A percentile compares a stretch with the other conserved stretches of the same genome.
phyloP scores from a whole-genome alignment of 2,329 filamentous ascomycete species.

The Colletotrichum sp. region DNA sequence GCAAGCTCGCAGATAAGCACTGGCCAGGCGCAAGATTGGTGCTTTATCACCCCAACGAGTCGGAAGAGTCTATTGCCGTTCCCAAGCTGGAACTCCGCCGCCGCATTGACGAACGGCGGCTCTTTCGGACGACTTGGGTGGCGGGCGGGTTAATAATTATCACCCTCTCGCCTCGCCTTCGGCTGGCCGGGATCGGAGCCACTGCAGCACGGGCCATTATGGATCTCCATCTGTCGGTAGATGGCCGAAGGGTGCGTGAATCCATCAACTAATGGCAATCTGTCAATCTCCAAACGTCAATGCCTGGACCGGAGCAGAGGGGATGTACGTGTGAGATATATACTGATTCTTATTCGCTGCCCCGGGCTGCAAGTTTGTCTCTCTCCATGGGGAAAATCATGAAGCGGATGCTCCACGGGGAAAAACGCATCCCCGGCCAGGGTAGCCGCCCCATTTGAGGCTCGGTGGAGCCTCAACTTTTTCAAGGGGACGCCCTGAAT shows the following conservation, averaged over 20 bases:
- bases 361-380: not conserved
- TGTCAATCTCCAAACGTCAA: not conserved
- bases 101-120: not conserved
- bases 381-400: slow-evolving; percentile 1
- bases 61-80: not conserved
- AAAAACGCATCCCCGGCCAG: slow-evolving; percentile 4
- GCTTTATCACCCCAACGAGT: not conserved
- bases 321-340: not conserved
- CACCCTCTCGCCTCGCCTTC: not conserved
- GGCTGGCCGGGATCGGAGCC: not conserved
- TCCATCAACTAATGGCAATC: not conserved
- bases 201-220: not conserved
- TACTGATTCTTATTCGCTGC: not conserved
- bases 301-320: not conserved
- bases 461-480: not conserved
- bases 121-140: not conserved
- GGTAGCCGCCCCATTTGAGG: not conserved
- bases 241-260: not conserved
- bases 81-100: not conserved
- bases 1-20: not conserved
- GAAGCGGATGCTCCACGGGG: slow-evolving; percentile 1
- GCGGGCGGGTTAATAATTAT: not conserved
- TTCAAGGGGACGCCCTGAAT: not conserved
- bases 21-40: not conserved
- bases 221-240: not conserved